Conservation (phyloP, 1,284 basidiomycete genomes). For the Sanguinoderma infundibulare region DNA sequence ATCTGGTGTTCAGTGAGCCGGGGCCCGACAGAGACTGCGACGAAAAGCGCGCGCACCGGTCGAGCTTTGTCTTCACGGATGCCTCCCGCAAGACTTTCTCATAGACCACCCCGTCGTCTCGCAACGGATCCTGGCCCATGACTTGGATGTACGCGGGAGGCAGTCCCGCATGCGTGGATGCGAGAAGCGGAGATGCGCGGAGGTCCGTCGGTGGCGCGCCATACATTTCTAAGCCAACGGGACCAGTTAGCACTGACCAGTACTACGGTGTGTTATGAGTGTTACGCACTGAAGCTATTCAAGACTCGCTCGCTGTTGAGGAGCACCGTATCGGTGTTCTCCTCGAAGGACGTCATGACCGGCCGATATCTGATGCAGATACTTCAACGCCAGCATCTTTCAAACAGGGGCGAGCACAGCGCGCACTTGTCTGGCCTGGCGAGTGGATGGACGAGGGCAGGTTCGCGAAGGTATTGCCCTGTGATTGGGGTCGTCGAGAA, state of each 20-base stretch:
- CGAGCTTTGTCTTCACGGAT: slow-evolving; percentile 23
- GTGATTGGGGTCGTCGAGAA: slow-evolving; percentile 19
- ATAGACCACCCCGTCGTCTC: slow-evolving; percentile 31
- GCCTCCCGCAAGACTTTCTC: slow-evolving; percentile 27
- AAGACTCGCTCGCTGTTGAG: background rate
- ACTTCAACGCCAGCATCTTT: too few relatives aligned
- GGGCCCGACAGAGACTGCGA: background rate
- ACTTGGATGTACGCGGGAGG: slow-evolving; percentile 29
- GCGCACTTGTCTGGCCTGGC: slow-evolving; percentile 1
- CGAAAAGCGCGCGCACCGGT: slow-evolving; percentile 25
- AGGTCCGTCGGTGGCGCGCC: slow-evolving; percentile 15
- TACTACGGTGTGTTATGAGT: too few relatives aligned
- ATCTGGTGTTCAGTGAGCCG: slow-evolving; percentile 1
- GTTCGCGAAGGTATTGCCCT: slow-evolving; percentile 16
- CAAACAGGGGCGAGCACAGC: too few relatives aligned
- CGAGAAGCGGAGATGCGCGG: slow-evolving; percentile 23
- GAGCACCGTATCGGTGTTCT: background rate
- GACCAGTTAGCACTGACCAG: too few relatives aligned
- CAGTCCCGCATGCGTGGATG: slow-evolving; percentile 20
- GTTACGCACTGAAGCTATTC: background rate
- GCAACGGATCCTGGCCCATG: slow-evolving; percentile 25
- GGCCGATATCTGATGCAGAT: background rate
- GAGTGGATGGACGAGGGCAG: background rate
- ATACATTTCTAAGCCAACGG: slow-evolving; percentile 6
- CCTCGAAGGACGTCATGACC: background rate